phyloP scores from a whole-genome alignment of 768 basidiomycete species.

The Trametes meyenii region DNA sequence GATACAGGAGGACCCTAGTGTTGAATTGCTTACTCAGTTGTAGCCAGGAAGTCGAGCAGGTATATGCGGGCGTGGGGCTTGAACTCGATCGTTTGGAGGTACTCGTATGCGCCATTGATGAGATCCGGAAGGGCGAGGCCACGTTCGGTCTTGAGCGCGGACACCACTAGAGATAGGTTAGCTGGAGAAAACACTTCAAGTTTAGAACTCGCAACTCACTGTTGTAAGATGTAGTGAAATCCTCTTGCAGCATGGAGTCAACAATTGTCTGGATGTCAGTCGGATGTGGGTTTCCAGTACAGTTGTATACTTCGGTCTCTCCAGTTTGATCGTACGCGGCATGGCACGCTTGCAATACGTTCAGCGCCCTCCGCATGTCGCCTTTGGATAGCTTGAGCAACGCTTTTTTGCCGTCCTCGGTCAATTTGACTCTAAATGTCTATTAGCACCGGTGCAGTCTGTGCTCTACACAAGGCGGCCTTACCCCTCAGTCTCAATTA shows the following conservation, averaged over 20 bases:
- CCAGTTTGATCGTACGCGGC: slow-evolving; percentile 90
- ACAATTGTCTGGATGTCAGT: slow-evolving; percentile 92
- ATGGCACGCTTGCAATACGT: slow-evolving; percentile 96
- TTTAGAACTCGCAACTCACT: slow-evolving; percentile 45
- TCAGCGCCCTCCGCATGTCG: slow-evolving; percentile 96
- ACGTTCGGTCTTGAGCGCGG: slow-evolving; percentile 83
- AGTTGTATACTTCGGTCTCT: slow-evolving; percentile 93
- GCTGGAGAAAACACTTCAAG: neutral
- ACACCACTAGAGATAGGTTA: slow-evolving; percentile 69
- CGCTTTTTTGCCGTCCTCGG: slow-evolving; percentile 84
- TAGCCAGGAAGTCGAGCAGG: slow-evolving; percentile 90
- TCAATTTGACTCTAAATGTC: slow-evolving; percentile 73
- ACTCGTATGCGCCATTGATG: slow-evolving; percentile 89
- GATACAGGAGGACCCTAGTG: neutral
- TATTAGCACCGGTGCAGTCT: slow-evolving; percentile 5
- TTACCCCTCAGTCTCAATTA: slow-evolving; percentile 85
- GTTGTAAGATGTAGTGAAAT: slow-evolving; percentile 90
- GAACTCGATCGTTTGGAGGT: slow-evolving; percentile 82
- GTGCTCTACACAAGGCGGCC: slow-evolving; percentile 27
- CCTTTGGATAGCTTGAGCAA: slow-evolving; percentile 93
- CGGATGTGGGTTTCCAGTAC: slow-evolving; percentile 96
- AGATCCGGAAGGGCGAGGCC: slow-evolving; percentile 96
- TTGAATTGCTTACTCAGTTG: slow-evolving; percentile 77
- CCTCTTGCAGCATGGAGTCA: slow-evolving; percentile 93
- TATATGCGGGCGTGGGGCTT: slow-evolving; percentile 88